Evolutionary conservation across 2,329 filamentous ascomycete species (phyloP).

Genomic region (Aspergillus ibericus): DNA sequence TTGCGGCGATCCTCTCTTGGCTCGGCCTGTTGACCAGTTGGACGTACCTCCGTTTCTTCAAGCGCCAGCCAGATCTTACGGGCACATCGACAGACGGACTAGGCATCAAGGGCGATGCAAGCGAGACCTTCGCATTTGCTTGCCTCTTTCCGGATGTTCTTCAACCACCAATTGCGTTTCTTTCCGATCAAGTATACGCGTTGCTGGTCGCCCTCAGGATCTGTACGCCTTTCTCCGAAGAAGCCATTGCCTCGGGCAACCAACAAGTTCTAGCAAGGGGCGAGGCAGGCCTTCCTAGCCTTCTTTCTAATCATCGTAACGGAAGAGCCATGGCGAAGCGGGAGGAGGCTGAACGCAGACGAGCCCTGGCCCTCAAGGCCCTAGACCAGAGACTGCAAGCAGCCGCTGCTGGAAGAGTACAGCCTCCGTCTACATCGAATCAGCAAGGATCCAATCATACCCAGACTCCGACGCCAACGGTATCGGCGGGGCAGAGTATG

Average conservation of each 20-base stretch:
- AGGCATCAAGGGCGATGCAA: conserved; percentile 80
- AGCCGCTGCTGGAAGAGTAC: conserved; percentile 61
- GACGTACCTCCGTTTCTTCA: conserved; percentile 96
- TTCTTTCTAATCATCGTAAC: conserved; percentile 53
- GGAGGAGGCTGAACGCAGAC: conserved; percentile 86
- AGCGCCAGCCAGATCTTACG: conserved; percentile 59
- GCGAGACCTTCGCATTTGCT: conserved; percentile 92
- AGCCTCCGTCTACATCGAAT: conserved; percentile 36
- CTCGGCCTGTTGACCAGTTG: conserved; percentile 85
- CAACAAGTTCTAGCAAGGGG: conserved; percentile 67
- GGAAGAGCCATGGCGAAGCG: conserved; percentile 64
- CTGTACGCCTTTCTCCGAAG: conserved; percentile 80
- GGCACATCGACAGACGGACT: conserved; percentile 55
- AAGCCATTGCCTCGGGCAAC: conserved; percentile 73
- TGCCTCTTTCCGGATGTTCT: conserved; percentile 88
- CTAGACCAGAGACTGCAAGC: conserved; percentile 88
- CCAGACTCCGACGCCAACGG: conserved; percentile 56
- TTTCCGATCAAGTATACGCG: conserved; percentile 74
- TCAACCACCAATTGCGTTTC: conserved; percentile 71
- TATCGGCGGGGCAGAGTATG: conserved; percentile 57
- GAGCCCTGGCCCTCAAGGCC: conserved; percentile 85
- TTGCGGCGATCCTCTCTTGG: conserved; percentile 74
- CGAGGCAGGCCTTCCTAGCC: conserved; percentile 60
- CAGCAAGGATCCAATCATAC: conserved; percentile 32
- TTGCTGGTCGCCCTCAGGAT: conserved; percentile 72